Base-by-base conservation (phyloP, 768 basidiomycete species). In the Strobilomyces confusus region DNA sequence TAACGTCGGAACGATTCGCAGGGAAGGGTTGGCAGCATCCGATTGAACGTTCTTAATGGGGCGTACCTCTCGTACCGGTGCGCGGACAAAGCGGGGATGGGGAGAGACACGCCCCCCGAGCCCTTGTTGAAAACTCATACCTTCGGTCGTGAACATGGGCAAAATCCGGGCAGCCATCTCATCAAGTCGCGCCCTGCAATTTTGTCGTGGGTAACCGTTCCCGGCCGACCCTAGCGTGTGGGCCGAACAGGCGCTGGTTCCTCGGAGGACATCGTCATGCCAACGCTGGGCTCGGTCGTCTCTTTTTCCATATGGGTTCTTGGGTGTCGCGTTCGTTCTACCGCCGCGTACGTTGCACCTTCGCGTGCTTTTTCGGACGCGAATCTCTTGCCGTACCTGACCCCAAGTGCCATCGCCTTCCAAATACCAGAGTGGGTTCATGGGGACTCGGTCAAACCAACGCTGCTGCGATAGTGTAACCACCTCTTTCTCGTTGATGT, bases 401-500 rank as follows among this genome's bases (percentile, higher is more conserved):
- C 26, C 26, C 8, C 26, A 26, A n/a, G 34, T 15, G 36, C 3
- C 17, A n/a, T 17, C 17, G 8, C 37, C 19, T 38, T 38, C 19
- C 37, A 38, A 38, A 38, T 38, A 38, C 37, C 37, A 8, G 37
- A 19, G n/a, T 20, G n/a, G 37, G 37, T 38, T 38, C 19, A 38
- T 6, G 8, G 19, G n/a, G n/a, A n/a, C 37, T n/a, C 37, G 37
- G 19, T 17, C 36, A 37, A 26, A 8, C 5, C 26, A 26, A 26
- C 8, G 26, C 26, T 26, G 26, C 26, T 8, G 26, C 26, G 26
- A 26, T 4, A 26, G 26, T 26, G 26, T n/a, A n/a, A n/a, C n/a
- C n/a, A n/a, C n/a, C n/a, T n/a, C n/a, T n/a, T 63, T 64, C 64
- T 87, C 86, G 58, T 88, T 78, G 52, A 87, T 75, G 44, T 77